phyloP scores from a whole-genome alignment of 225 moss, liverwort and hornwort species.

The Pseudoscleropodium purum region DNA sequence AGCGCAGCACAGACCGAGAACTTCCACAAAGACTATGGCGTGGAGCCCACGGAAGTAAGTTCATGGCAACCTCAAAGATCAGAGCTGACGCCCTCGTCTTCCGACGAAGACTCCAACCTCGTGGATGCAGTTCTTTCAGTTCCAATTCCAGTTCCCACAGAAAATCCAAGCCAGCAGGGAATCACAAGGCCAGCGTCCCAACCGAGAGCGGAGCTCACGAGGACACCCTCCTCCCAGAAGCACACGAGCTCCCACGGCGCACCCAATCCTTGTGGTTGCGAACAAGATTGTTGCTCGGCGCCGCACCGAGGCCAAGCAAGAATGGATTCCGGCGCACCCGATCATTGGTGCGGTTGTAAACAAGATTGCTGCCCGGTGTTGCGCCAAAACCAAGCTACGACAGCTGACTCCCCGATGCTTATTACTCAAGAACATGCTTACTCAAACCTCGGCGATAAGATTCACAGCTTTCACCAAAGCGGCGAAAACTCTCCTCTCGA shows the following conservation, averaged over 20 bases:
- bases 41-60: background rate
- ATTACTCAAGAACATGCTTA: background rate
- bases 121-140: background rate
- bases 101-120: constrained; percentile 4
- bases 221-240: background rate
- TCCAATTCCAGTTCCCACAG: background rate
- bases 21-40: background rate
- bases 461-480: background rate
- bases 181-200: background rate
- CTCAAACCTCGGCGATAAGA: background rate
- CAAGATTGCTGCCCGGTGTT: background rate
- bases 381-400: background rate
- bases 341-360: background rate
- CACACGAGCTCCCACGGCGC: background rate
- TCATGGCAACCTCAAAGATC: constrained; percentile 2
- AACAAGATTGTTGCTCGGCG: background rate
- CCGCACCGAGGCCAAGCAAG: background rate
- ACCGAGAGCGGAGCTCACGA: background rate
- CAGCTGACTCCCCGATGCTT: background rate
- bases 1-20: background rate
- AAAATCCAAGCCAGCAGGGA: background rate
- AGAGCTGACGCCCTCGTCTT: constrained; percentile 13
- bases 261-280: background rate
- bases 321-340: background rate
- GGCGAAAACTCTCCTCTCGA: background rate